Evolutionary conservation across 306 rosid species (phyloP).

Genomic region (Notholithocarpus densiflorus): DNA sequence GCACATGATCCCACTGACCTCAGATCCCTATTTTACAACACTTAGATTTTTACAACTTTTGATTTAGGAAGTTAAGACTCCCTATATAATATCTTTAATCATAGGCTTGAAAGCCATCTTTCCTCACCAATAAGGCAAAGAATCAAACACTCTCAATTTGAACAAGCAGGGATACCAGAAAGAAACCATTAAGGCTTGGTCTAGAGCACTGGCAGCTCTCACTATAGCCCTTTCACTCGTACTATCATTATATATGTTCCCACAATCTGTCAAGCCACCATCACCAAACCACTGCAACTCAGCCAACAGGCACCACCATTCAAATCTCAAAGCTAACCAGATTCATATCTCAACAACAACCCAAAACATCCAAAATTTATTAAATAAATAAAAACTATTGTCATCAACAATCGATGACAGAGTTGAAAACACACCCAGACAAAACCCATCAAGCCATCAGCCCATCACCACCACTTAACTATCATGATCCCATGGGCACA

Average conservation of each 20-base stretch:
- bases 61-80: conserved; percentile 8
- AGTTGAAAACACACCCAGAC: no score
- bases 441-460: no score
- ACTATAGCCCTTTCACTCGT: conserved; percentile 40
- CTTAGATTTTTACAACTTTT: conserved; percentile 21
- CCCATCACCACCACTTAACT: no score
- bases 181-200: conserved; percentile 48
- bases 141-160: neutral
- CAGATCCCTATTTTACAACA: conserved; percentile 30
- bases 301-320: no score
- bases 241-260: conserved; percentile 2
- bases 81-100: conserved; percentile 23
- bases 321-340: no score
- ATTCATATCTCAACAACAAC: no score
- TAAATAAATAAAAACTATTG: no score
- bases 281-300: no score
- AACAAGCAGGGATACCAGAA: neutral
- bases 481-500: no score
- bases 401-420: no score
- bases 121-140: conserved; percentile 15
- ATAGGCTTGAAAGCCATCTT: conserved; percentile 17
- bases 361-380: no score
- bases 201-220: conserved; percentile 46
- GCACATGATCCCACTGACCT: conserved; percentile 59
- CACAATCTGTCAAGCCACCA: no score